phyloP scores from a whole-genome alignment of 495 filamentous ascomycete genomes.

The Penicillium arizonense region DNA sequence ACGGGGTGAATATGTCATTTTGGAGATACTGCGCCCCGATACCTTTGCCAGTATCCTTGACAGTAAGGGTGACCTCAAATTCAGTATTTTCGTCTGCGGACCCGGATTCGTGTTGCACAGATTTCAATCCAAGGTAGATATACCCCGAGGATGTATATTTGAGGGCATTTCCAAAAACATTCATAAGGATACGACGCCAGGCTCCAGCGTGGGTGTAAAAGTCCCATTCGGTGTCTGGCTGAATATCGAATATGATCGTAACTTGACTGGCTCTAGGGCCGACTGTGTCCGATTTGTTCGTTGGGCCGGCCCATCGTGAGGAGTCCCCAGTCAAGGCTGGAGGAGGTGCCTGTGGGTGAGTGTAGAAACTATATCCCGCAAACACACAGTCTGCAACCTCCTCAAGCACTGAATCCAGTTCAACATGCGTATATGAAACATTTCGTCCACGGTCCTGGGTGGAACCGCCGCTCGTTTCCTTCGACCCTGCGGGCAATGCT shows the following conservation, averaged over 20 bases:
- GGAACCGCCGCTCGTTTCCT: not conserved
- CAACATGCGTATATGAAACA: slow-evolving; percentile 14
- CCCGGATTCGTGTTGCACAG: not conserved
- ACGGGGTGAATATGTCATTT: slow-evolving; percentile 64
- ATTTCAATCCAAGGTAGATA: slow-evolving; percentile 28
- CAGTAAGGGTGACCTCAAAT: slow-evolving; percentile 29
- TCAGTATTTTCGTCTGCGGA: not conserved
- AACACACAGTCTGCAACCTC: slow-evolving; percentile 61
- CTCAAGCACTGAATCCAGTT: slow-evolving; percentile 52
- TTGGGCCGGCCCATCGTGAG: slow-evolving; percentile 8
- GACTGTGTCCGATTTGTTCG: not conserved
- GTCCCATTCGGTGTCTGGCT: slow-evolving; percentile 45
- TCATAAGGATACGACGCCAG: slow-evolving; percentile 51
- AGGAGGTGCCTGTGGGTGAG: slow-evolving; percentile 16
- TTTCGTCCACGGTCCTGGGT: not conserved
- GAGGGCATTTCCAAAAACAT: slow-evolving; percentile 44
- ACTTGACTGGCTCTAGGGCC: slow-evolving; percentile 21
- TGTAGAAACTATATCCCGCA: slow-evolving; percentile 43
- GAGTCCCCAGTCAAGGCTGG: slow-evolving; percentile 16
- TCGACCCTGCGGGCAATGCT: not conserved
- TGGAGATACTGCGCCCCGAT: slow-evolving; percentile 56
- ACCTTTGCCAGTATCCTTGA: slow-evolving; percentile 67
- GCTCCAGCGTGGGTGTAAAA: slow-evolving; percentile 62
- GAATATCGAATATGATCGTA: slow-evolving; percentile 57
- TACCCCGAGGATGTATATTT: slow-evolving; percentile 45